Base-by-base conservation (phyloP, 1,139 yeast species). In the Kurtzmaniella natalensis region DNA sequence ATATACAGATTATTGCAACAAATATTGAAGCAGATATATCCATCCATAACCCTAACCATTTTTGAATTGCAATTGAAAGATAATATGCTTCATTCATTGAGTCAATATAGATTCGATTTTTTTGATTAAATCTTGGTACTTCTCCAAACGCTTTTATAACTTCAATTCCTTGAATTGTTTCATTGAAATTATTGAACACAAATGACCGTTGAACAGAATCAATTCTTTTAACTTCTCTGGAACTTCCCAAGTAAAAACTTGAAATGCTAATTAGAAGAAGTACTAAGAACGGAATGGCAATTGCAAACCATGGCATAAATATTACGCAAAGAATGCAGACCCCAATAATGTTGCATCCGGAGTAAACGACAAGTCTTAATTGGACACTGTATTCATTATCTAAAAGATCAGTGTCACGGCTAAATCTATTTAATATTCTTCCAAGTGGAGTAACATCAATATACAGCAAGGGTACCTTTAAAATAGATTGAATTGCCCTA, bases 371-470 rank as follows among this genome's bases (percentile, higher is more conserved):
- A 39, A 78, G 50, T 48, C 84, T 66, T 32, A 75, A 44, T 50
- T 75, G 78, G 43, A 78, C 82, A 28, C 80, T 74, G 37, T 80
- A 63, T 48, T 81, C 87, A 50, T 82, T 83, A 53, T 87, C 96
- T 47, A 86, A 61, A 22, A 81, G 79, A 51, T 86, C 94, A 0
- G 94, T 81, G 55, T 87, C 96, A 49, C 84, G 86, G 1, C 94
- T 81, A 47, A 76, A 76, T 43, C 82, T 60, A 48, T 76, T 76
- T 48, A 76, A 50, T 18, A 76, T 71, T 50, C 81, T 61, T 14
- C 82, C 84, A 57, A 74, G 63, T 8, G 83, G 83, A 1, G 81
- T 76, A 11, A 70, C 61, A 53, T 78, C 84, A 65, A 76, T 65
- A 45, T 65, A 77, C 18, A 72, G 51, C 78, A 76, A 73, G 28